These are phyloP conservation scores for Friedmanniomyces endolithicus DNA, from an alignment of 495 filamentous ascomycete genomes.

Conservation along the genomic window DNA sequence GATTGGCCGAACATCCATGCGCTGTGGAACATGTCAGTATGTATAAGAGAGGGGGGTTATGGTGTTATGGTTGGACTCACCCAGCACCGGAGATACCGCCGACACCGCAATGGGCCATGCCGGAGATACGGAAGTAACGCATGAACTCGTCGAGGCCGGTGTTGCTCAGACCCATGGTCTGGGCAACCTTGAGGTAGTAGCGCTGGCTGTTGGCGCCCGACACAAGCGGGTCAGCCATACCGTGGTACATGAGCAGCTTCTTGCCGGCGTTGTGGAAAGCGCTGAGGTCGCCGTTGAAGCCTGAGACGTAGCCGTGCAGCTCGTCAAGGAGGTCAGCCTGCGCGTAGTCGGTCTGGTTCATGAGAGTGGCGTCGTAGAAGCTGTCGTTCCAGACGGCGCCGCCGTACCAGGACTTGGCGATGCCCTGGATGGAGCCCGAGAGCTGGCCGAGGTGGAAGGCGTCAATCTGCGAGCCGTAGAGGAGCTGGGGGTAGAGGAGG, in stretches of 20 bases:
- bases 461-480: constrained; percentile 19
- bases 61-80: not conserved
- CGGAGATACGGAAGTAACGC: constrained; percentile 47
- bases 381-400: constrained; percentile 43
- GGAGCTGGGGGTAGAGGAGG: constrained; percentile 24
- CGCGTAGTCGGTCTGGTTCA: constrained; percentile 33
- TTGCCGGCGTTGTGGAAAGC: constrained; percentile 19
- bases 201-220: constrained; percentile 20
- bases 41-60: no score
- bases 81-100: constrained; percentile 31
- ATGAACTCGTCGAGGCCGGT: constrained; percentile 42
- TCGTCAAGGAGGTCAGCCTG: constrained; percentile 25
- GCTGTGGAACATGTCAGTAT: no score
- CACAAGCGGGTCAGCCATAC: constrained; percentile 21
- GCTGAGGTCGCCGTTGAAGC: constrained; percentile 32
- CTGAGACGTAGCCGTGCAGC: constrained; percentile 40
- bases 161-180: constrained; percentile 31
- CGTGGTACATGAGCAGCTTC: constrained; percentile 27
- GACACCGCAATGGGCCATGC: constrained; percentile 40
- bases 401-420: constrained; percentile 29
- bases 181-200: constrained; percentile 32
- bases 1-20: constrained; percentile 43
- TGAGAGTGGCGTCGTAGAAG: constrained; percentile 34
- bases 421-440: constrained; percentile 11
- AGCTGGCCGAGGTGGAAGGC: constrained; percentile 8